Evolutionary conservation across 2,329 filamentous ascomycete genomes (phyloP), one percentile per base, ranked within the genome.

Genomic region (Penicillium sclerotigenum): DNA sequence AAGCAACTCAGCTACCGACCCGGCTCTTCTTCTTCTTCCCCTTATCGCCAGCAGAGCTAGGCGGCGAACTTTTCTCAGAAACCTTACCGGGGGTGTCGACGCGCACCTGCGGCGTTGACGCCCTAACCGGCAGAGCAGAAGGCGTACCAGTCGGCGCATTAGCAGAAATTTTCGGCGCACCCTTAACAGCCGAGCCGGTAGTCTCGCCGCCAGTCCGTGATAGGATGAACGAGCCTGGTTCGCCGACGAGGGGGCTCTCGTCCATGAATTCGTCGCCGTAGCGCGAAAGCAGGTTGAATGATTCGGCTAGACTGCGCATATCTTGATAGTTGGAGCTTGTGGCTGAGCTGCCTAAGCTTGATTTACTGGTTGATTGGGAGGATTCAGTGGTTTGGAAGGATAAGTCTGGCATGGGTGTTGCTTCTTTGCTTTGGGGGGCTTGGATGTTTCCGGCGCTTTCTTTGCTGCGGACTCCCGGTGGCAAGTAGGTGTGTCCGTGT

Each of bases 261-360:
- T 87, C 85, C 75, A 83, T 83, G 71, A 79, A 87, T 59, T 87
- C 84, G 60, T 84, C 79, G 14, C 79, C 81, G 65, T 82, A 85
- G 8, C 73, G 73, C 13, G 81, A 72, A 24, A 80, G 78, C 33
- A 86, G 74, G 34, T 68, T 71, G 50, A 84, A 77, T 9, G 81
- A 80, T 20, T 80, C 75, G 18, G 71, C 72, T 2, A 80, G 66
- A n/a, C 68, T 76, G 34, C 73, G 72, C 8, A 71, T 71, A 57
- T 77, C 73, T 38, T 74, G 70, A 20, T 68, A 64, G 20, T 58
- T 62, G 7, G 69, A 64, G 41, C 64, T 58, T 28, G 65, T 56
- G 16, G 62, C 63, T 8, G 63, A 55, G 34, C 65, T 66, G 1
- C 62, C 65, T 22, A 70, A 64, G 24, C 64, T 62, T 22, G 62